Evolutionary conservation across 2,329 filamentous ascomycete genomes (phyloP).

Genomic region (Huntiella abstrusa): DNA sequence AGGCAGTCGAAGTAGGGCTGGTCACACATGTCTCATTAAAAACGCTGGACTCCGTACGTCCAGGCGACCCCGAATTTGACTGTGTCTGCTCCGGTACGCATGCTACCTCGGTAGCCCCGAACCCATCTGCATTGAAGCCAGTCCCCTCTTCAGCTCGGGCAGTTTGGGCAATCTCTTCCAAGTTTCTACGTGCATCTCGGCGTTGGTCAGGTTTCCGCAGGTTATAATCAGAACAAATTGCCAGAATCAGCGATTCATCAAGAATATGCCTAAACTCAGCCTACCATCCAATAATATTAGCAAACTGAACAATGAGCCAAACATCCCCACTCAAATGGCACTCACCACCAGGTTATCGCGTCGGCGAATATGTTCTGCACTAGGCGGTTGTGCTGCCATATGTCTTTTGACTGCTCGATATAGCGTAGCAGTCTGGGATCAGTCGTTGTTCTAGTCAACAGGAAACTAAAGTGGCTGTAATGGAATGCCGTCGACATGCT

Average conservation of each 20-base stretch:
- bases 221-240: conserved; percentile 58
- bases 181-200: conserved; percentile 32
- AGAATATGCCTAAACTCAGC: conserved; percentile 53
- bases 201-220: conserved; percentile 33
- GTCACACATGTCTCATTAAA: background rate
- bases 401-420: too few species aligned
- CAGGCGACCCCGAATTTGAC: too few species aligned
- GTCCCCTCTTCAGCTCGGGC: conserved; percentile 50
- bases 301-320: background rate
- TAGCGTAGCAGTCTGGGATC: too few species aligned
- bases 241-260: conserved; percentile 58
- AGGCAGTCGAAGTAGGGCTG: conserved; percentile 2
- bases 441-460: too few species aligned
- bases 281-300: conserved; percentile 21
- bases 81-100: background rate
- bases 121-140: conserved; percentile 58
- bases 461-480: too few species aligned
- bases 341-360: background rate
- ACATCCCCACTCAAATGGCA: background rate
- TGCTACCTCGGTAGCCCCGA: conserved; percentile 12
- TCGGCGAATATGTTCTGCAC: background rate
- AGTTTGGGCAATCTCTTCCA: conserved; percentile 46
- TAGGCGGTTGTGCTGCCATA: background rate
- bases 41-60: too few species aligned
- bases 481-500: too few species aligned